These are phyloP conservation scores for Paraphoma sp. DNA, from an alignment of 2,329 filamentous ascomycete genomes.

Conservation along the genomic window DNA sequence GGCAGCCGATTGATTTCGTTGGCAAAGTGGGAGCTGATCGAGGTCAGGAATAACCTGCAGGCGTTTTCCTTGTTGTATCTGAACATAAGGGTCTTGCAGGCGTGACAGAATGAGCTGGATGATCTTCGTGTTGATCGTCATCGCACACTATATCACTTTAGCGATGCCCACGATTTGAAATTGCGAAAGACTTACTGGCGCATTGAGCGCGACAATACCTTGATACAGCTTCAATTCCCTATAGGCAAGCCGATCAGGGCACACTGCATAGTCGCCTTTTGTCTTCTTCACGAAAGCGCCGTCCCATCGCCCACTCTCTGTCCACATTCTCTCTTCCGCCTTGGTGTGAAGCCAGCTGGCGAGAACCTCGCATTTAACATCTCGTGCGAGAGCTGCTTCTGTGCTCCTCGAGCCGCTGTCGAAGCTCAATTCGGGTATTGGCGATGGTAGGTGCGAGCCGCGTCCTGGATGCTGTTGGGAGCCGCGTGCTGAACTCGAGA, in stretches of 20 bases:
- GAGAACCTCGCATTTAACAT: slow-evolving; percentile 67
- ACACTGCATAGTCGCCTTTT: slow-evolving; percentile 59
- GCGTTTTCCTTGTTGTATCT: slow-evolving; percentile 63
- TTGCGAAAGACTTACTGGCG: slow-evolving; percentile 52
- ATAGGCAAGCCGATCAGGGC: slow-evolving; percentile 55
- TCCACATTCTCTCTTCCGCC: slow-evolving; percentile 64
- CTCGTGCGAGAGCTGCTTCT: slow-evolving; percentile 53
- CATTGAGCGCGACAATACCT: slow-evolving; percentile 58
- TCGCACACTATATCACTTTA: slow-evolving; percentile 60
- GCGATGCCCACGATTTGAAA: background rate
- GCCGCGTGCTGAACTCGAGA: no score
- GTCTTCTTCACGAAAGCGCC: slow-evolving; percentile 63
- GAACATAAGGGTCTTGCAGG: slow-evolving; percentile 61
- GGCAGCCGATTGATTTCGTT: slow-evolving; percentile 81
- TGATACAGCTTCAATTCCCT: slow-evolving; percentile 59
- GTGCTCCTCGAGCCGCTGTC: slow-evolving; percentile 2
- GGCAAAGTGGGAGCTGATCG: slow-evolving; percentile 62
- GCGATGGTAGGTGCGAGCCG: background rate
- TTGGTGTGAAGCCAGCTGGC: slow-evolving; percentile 69
- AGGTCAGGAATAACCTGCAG: slow-evolving; percentile 68
- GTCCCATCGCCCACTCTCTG: slow-evolving; percentile 55
- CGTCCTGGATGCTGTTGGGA: no score
- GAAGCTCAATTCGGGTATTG: background rate
- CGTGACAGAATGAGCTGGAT: slow-evolving; percentile 64
- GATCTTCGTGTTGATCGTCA: slow-evolving; percentile 71